These are phyloP conservation scores for Oryza punctata DNA, from an alignment of 176 grass and related monocot species.

Conservation along the genomic window DNA sequence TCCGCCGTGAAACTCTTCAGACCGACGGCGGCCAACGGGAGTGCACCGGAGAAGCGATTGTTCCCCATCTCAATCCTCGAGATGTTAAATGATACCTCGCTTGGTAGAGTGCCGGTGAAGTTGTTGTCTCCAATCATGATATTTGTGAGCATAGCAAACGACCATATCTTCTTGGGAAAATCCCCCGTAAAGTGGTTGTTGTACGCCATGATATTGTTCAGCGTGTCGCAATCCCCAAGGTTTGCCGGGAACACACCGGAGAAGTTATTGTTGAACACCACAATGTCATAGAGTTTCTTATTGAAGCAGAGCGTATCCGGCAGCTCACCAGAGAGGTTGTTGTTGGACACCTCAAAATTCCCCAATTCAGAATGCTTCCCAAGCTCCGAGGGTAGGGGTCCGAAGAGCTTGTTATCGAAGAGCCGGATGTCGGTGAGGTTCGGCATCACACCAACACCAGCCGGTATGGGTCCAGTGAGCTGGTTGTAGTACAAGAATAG, in stretches of 20 bases:
- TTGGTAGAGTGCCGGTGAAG: slow-evolving; percentile 53
- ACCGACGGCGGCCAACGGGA: background rate
- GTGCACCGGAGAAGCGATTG: slow-evolving; percentile 46
- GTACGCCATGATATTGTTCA: slow-evolving; percentile 42
- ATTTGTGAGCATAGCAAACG: background rate
- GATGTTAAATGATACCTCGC: slow-evolving; percentile 36
- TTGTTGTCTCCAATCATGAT: slow-evolving; percentile 47
- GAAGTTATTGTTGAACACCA: slow-evolving; percentile 51
- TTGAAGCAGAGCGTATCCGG: slow-evolving; percentile 50
- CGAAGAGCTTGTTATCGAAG: slow-evolving; percentile 44
- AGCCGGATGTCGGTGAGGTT: slow-evolving; percentile 27
- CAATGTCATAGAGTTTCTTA: slow-evolving; percentile 36
- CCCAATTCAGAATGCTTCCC: slow-evolving; percentile 46
- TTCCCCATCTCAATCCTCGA: slow-evolving; percentile 40
- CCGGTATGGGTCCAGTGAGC: slow-evolving; percentile 49
- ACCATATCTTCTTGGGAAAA: slow-evolving; percentile 54
- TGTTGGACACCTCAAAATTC: slow-evolving; percentile 42
- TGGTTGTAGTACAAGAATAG: slow-evolving; percentile 56
- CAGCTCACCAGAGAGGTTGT: slow-evolving; percentile 41
- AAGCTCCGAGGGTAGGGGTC: slow-evolving; percentile 46
- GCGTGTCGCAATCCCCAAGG: slow-evolving; percentile 34
- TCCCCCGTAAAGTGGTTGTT: slow-evolving; percentile 48
- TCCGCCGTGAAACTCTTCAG: slow-evolving; percentile 23
- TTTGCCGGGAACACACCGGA: slow-evolving; percentile 35
- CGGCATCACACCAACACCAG: slow-evolving; percentile 33